Evolutionary conservation across 2,329 filamentous ascomycete species (phyloP).

Genomic region (Beauveria sp.): DNA sequence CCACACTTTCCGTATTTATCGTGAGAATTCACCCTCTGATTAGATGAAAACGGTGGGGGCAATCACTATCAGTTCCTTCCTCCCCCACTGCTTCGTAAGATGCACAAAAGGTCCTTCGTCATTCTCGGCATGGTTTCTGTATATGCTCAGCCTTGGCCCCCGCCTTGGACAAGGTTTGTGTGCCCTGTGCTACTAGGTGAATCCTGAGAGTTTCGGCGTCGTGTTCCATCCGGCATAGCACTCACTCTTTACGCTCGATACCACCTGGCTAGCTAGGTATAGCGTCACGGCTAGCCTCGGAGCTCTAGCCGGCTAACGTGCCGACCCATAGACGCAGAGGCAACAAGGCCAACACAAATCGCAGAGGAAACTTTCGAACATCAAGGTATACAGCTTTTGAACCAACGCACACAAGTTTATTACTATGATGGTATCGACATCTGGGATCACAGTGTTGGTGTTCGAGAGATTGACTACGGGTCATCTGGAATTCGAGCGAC

Average conservation of each 20-base stretch:
- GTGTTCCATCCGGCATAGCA: background rate
- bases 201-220: background rate
- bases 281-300: background rate
- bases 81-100: background rate
- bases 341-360: background rate
- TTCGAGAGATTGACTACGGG: too few relatives aligned
- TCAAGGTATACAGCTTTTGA: too few relatives aligned
- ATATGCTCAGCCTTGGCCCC: background rate
- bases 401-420: background rate
- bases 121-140: background rate
- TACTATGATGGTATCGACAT: background rate
- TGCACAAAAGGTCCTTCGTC: background rate
- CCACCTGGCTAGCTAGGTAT: constrained; percentile 1
- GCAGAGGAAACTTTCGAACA: too few relatives aligned
- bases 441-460: too few relatives aligned
- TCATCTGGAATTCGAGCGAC: too few relatives aligned
- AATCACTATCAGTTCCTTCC: background rate
- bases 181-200: background rate
- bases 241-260: background rate
- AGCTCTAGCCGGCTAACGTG: background rate
- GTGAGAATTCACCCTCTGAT: background rate
- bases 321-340: background rate
- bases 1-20: background rate
- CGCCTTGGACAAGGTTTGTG: background rate
- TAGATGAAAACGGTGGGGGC: background rate